Conservation (phyloP, 441 rosid species). For the Metrosideros polymorpha region DNA sequence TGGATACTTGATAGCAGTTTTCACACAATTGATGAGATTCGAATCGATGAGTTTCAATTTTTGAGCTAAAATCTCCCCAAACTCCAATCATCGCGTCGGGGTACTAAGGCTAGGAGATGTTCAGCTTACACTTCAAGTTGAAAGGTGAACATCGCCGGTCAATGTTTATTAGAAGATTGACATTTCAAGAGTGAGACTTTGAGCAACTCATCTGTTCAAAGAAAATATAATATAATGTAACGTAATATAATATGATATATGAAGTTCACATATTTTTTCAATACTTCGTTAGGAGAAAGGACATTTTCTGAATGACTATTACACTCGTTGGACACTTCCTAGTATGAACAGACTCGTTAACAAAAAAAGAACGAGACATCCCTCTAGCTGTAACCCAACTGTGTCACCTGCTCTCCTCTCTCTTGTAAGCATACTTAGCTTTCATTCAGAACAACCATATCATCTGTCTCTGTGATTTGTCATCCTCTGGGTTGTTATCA, state of each 20-base stretch:
- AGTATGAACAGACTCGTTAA: not conserved
- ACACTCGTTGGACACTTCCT: not conserved
- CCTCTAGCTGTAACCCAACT: not conserved
- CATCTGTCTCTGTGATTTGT: not conserved
- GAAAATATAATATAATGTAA: not conserved
- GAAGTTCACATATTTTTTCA: not conserved
- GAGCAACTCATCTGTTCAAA: not conserved
- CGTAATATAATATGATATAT: not conserved
- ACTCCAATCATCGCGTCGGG: too few relatives aligned
- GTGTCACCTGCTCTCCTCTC: not conserved
- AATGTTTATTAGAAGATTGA: not conserved
- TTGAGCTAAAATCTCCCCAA: too few relatives aligned
- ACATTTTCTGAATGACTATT: not conserved
- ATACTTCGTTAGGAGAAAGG: not conserved
- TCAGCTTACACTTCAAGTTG: not conserved
- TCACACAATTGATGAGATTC: too few relatives aligned
- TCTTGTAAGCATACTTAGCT: not conserved
- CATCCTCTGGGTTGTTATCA: not conserved
- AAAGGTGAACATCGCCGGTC: too few relatives aligned
- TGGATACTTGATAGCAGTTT: too few relatives aligned
- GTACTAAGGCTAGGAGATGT: not conserved
- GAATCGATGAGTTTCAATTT: too few relatives aligned
- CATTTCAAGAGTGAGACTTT: not conserved
- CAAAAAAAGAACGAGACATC: not conserved
- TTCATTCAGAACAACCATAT: not conserved